phyloP scores from a whole-genome alignment of 1,139 yeast species.

The Geotrichum fermentans region DNA sequence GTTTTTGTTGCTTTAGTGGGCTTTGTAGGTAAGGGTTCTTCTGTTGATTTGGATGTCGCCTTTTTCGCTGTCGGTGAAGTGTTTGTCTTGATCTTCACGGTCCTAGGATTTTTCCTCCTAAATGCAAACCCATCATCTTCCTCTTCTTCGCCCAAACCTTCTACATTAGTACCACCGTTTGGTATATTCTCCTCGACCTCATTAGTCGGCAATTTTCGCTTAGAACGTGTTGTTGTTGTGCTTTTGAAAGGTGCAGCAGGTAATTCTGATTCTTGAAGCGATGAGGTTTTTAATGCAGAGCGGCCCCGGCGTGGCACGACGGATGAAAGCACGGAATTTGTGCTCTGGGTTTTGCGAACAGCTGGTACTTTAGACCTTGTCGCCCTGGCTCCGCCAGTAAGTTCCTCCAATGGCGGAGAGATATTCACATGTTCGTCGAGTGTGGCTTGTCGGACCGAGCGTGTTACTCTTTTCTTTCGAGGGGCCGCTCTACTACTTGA shows the following conservation, averaged over 20 bases:
- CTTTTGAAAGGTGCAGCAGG: neutral
- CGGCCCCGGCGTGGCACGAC: constrained; percentile 9
- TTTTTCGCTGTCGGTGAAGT: constrained; percentile 16
- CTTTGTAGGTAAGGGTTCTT: neutral
- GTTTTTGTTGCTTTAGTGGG: constrained; percentile 12
- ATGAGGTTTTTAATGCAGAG: neutral
- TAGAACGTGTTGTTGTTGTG: constrained; percentile 1
- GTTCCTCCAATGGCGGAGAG: neutral
- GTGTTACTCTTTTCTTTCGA: constrained; percentile 6
- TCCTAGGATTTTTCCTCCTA: constrained; percentile 13
- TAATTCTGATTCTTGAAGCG: neutral
- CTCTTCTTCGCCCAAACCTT: constrained; percentile 15
- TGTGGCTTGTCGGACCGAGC: constrained; percentile 1
- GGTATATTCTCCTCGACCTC: neutral
- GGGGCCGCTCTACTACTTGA: constrained; percentile 10
- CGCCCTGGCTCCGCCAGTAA: neutral
- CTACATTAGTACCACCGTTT: constrained; percentile 5
- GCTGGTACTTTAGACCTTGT: constrained; percentile 4
- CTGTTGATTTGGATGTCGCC: constrained; percentile 3
- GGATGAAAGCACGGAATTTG: neutral
- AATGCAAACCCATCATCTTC: constrained; percentile 27
- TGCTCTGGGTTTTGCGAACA: constrained; percentile 3
- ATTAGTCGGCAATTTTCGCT: neutral
- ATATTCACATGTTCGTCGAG: neutral
- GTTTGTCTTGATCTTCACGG: neutral